These are phyloP conservation scores for Podaxis sp. DNA, from an alignment of 768 basidiomycete species.

Conservation along the genomic window DNA sequence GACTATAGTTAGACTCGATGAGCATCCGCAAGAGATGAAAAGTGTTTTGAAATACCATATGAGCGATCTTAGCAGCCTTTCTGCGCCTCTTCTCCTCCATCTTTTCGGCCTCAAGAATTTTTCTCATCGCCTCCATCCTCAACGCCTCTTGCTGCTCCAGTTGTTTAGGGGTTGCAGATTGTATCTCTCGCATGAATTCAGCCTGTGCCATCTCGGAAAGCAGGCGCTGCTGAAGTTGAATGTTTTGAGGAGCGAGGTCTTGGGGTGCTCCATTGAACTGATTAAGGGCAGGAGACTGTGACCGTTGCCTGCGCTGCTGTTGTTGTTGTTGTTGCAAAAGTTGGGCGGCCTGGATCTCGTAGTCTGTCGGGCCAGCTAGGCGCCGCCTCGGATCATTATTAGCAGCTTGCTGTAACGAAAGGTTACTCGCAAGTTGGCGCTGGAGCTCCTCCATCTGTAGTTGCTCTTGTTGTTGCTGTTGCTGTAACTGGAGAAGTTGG, in stretches of 20 bases:
- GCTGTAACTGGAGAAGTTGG: constrained; percentile 64
- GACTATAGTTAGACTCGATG: constrained; percentile 49
- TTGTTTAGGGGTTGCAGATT: constrained; percentile 43
- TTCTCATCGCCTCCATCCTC: constrained; percentile 76
- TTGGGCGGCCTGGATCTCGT: constrained; percentile 35
- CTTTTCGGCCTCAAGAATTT: constrained; percentile 88
- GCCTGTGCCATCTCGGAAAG: constrained; percentile 75
- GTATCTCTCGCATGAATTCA: constrained; percentile 65
- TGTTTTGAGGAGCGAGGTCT: constrained; percentile 53
- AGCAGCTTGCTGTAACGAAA: constrained; percentile 47
- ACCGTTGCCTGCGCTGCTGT: constrained; percentile 49
- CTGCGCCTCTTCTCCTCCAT: constrained; percentile 83
- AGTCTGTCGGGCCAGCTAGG: constrained; percentile 47
- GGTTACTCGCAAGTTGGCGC: constrained; percentile 15
- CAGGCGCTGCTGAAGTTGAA: constrained; percentile 72
- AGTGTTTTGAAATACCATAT: constrained; percentile 59
- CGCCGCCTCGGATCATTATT: constrained; percentile 69
- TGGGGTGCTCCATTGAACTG: constrained; percentile 43
- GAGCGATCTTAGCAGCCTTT: constrained; percentile 82
- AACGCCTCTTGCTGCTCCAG: constrained; percentile 64
- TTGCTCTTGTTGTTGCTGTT: constrained; percentile 44
- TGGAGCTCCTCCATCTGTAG: constrained; percentile 15
- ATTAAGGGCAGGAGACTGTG: constrained; percentile 38
- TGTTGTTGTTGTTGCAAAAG: constrained; percentile 40
- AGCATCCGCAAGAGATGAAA: neutral